Conservation (phyloP, 495 filamentous ascomycete genomes). For the Parachaetomium inaequale region DNA sequence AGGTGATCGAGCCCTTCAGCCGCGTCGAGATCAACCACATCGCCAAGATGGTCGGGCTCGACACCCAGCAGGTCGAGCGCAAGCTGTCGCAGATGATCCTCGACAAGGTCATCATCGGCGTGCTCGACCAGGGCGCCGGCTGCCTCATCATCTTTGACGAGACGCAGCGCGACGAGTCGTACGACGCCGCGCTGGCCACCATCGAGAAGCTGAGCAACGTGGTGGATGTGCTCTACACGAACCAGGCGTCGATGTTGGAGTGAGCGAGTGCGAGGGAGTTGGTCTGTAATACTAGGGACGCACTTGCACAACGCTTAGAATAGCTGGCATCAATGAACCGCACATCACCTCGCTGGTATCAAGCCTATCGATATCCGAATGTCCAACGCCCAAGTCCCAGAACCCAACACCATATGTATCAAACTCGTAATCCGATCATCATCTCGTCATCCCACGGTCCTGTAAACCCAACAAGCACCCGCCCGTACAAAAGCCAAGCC, state of each 20-base stretch:
- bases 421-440: slow-evolving; percentile 1
- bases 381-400: slow-evolving; percentile 1
- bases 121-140: slow-evolving; percentile 94
- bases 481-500: background rate
- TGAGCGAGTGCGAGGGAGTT: slow-evolving; percentile 32
- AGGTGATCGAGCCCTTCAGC: slow-evolving; percentile 98
- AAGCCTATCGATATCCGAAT: background rate
- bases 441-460: background rate
- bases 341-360: slow-evolving; percentile 14
- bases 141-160: slow-evolving; percentile 97
- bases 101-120: slow-evolving; percentile 96
- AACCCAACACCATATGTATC: background rate
- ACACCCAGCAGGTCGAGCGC: slow-evolving; percentile 93
- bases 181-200: slow-evolving; percentile 89
- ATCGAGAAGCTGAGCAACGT: slow-evolving; percentile 97
- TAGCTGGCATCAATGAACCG: slow-evolving; percentile 7
- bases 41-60: slow-evolving; percentile 92
- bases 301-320: slow-evolving; percentile 4
- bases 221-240: slow-evolving; percentile 94
- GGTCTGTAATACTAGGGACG: slow-evolving; percentile 12
- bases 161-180: slow-evolving; percentile 85
- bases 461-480: background rate
- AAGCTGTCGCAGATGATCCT: slow-evolving; percentile 99
- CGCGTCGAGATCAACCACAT: slow-evolving; percentile 95
- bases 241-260: slow-evolving; percentile 93